Evolutionary conservation across 2,329 filamentous ascomycete genomes (phyloP).

Genomic region (Botrytis squamosa): DNA sequence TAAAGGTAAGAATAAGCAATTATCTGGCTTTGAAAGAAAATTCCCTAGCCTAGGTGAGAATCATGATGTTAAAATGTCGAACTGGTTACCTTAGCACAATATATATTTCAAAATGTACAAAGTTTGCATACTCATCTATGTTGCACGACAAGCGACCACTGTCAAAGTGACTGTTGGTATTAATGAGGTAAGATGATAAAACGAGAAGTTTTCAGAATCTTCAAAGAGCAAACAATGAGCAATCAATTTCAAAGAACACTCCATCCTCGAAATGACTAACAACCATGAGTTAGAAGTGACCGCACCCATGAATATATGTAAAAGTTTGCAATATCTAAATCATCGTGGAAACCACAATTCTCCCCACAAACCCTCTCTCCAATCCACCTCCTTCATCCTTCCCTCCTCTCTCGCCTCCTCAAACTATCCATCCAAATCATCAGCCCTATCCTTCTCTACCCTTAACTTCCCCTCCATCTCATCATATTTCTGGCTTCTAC

Average conservation of each 20-base stretch:
- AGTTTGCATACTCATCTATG: not conserved
- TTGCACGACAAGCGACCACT: not conserved
- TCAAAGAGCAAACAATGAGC: not conserved
- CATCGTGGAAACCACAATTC: not conserved
- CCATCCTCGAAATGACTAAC: not conserved
- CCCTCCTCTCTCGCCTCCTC: too few species aligned
- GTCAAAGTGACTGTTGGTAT: not conserved
- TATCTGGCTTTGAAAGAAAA: rapidly evolving
- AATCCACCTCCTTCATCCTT: too few species aligned
- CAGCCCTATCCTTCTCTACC: too few species aligned
- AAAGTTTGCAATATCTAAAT: not conserved
- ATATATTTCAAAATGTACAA: not conserved
- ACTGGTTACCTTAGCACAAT: not conserved
- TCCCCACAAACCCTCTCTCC: too few species aligned
- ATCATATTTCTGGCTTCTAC: too few species aligned
- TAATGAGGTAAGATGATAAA: rapidly evolving
- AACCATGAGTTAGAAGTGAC: not conserved
- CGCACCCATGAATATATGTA: not conserved
- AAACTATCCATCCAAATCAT: too few species aligned
- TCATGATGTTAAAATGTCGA: not conserved
- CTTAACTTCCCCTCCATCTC: too few species aligned
- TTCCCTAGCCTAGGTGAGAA: too few species aligned
- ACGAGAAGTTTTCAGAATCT: not conserved
- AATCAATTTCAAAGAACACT: not conserved
- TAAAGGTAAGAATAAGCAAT: not conserved